Conservation (phyloP, 305 asterid species). For the Solanum aculeatissimum region DNA sequence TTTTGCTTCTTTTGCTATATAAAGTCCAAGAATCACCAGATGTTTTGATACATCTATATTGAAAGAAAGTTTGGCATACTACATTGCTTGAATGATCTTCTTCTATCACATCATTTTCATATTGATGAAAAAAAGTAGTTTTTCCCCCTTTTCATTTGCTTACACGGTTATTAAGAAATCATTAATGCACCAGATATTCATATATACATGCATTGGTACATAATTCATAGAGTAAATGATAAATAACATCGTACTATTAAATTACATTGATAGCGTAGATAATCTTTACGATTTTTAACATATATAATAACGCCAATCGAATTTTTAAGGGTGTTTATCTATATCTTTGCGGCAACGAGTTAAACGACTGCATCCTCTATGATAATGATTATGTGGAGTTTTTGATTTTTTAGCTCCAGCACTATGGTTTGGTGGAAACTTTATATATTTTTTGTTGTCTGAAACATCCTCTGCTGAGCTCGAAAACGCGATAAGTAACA, state of each 20-base stretch:
- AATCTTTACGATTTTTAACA: not conserved
- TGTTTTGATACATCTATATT: not conserved
- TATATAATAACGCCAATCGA: no score
- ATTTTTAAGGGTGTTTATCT: no score
- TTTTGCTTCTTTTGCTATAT: not conserved
- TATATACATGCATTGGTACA: no score
- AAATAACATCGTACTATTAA: not conserved
- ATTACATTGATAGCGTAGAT: not conserved
- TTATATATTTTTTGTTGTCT: not conserved
- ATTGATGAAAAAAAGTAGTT: not conserved
- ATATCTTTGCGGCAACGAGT: no score
- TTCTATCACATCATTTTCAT: not conserved
- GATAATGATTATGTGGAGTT: not conserved
- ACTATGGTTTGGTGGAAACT: not conserved
- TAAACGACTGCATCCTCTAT: not conserved
- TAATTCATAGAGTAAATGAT: no score
- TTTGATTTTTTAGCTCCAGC: not conserved
- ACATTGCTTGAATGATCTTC: not conserved
- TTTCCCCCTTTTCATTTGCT: no score
- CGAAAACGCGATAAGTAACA: not conserved
- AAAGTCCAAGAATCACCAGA: not conserved
- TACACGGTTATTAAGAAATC: no score
- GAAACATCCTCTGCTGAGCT: not conserved
- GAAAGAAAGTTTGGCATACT: not conserved
- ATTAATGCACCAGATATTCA: no score